Conservation (phyloP, 768 basidiomycete species). For the Boletus vermiculosoides region DNA sequence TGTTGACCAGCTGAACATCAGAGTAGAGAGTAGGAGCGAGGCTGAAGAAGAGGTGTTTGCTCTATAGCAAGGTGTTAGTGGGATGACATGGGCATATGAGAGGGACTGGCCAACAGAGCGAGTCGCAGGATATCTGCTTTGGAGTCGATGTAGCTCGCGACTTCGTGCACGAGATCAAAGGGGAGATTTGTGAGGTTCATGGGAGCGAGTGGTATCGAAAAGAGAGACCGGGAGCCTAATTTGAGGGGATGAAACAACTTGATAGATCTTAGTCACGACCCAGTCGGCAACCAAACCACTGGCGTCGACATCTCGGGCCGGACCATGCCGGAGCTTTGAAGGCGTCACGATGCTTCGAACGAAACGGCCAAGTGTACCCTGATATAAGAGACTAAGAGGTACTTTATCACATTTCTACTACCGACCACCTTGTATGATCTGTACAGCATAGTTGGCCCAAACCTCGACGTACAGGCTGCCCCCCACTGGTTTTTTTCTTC, state of each 20-base stretch:
- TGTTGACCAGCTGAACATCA: constrained; percentile 51
- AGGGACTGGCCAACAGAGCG: constrained; percentile 52
- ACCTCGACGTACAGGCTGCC: neutral
- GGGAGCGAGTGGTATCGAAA: neutral
- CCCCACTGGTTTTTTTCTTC: neutral
- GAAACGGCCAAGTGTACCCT: too few species aligned
- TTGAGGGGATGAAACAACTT: neutral
- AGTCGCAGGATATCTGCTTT: constrained; percentile 58
- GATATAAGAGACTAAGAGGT: too few species aligned
- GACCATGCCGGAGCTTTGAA: too few species aligned
- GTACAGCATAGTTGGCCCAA: neutral
- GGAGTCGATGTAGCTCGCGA: constrained; percentile 52
- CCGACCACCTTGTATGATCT: neutral
- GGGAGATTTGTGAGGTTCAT: constrained; percentile 38
- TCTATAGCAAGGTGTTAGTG: constrained; percentile 39
- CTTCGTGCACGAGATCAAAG: constrained; percentile 65
- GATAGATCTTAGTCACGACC: neutral
- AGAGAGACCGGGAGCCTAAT: neutral
- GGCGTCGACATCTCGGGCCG: too few species aligned
- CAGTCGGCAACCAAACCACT: neutral
- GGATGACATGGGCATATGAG: neutral
- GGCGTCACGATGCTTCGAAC: too few species aligned
- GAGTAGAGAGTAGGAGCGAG: constrained; percentile 61
- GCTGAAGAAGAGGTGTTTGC: constrained; percentile 48
- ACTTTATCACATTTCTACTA: neutral